A percentile compares a stretch with the other conserved stretches of the same genome.
Evolutionary conservation across 2,329 filamentous ascomycete genomes (phyloP).

Genomic region (Coniella lustricola): DNA sequence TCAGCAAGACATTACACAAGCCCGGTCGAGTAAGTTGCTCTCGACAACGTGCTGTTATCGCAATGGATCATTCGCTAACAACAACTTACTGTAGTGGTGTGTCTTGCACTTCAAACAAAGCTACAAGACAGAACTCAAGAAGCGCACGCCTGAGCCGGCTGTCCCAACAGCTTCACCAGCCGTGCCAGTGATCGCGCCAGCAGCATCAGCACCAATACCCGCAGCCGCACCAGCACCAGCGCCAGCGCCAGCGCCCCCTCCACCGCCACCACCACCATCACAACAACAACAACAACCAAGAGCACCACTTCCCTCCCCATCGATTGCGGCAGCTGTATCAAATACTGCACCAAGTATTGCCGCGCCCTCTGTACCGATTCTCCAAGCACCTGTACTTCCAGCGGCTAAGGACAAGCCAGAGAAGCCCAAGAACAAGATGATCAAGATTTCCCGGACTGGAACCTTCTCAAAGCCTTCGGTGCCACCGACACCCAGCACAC

Average conservation of each 20-base stretch:
- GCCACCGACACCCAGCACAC: background rate
- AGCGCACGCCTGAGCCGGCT: constrained; percentile 41
- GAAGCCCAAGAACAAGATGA: constrained; percentile 27
- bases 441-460: constrained; percentile 19
- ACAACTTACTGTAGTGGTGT: constrained; percentile 6
- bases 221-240: too few species aligned
- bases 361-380: background rate
- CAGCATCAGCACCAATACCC: background rate
- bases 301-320: too few species aligned
- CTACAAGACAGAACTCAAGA: constrained; percentile 19
- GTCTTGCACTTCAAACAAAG: constrained; percentile 19
- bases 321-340: background rate
- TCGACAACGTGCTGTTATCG: background rate
- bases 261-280: too few species aligned
- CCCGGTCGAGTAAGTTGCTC: constrained; percentile 8
- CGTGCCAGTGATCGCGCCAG: too few species aligned
- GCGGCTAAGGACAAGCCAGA: constrained; percentile 19
- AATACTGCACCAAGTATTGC: background rate
- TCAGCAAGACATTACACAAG: constrained; percentile 8
- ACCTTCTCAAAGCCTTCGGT: constrained; percentile 1
- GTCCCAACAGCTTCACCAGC: background rate
- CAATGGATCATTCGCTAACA: background rate
- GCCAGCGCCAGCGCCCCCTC: background rate
- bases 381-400: constrained; percentile 19
- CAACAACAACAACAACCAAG: background rate